Conservation (phyloP, 768 basidiomycete species). For the Nevesoporus exiguus region DNA sequence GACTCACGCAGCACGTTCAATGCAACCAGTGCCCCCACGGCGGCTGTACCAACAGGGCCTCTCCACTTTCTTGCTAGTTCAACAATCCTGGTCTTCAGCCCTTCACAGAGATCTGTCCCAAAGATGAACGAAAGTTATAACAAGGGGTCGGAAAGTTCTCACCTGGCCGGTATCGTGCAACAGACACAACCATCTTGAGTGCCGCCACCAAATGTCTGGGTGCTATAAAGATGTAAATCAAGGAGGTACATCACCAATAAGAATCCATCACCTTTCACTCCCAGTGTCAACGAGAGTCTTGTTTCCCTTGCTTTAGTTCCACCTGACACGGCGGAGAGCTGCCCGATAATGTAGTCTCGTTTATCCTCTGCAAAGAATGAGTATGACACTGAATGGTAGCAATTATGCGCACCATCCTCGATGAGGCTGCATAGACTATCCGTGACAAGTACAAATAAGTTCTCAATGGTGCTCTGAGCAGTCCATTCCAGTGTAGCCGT, state of each 20-base stretch:
- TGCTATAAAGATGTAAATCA: not conserved
- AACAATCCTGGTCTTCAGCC: not conserved
- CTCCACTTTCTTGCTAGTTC: not conserved
- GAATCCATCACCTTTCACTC: not conserved
- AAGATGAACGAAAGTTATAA: not conserved
- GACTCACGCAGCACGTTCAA: slow-evolving; percentile 1
- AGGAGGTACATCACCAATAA: not conserved
- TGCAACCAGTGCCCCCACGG: slow-evolving; percentile 5
- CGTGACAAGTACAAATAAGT: not conserved
- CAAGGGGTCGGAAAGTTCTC: not conserved
- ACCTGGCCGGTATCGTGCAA: not conserved
- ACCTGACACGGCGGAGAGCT: not conserved
- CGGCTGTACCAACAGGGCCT: not conserved
- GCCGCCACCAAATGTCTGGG: not conserved
- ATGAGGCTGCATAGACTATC: not conserved
- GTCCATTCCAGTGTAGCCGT: not conserved
- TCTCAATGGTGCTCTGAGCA: no score
- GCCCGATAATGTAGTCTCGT: not conserved
- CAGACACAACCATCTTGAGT: not conserved
- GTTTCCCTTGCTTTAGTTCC: not conserved
- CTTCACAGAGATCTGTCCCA: not conserved
- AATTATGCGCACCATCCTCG: not conserved
- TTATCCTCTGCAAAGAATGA: not conserved
- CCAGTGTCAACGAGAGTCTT: slow-evolving; percentile 2
- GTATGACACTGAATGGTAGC: not conserved